These are phyloP conservation scores for Phoma sp. DNA, from an alignment of 2,329 filamentous ascomycete genomes.

Conservation along the genomic window DNA sequence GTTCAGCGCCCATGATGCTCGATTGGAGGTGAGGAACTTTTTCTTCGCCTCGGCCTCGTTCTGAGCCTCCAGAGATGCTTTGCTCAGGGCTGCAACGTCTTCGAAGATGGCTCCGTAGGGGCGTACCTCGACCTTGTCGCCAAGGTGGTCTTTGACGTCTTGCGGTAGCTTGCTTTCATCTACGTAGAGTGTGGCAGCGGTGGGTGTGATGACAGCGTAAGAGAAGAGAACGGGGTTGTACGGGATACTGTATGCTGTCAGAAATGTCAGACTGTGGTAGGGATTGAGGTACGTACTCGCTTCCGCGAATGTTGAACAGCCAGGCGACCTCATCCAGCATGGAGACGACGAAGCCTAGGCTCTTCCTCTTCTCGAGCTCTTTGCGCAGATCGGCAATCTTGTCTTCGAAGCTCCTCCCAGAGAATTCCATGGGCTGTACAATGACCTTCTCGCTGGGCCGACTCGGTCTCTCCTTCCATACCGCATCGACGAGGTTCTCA, in stretches of 20 bases:
- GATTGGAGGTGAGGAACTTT: slow-evolving; percentile 87
- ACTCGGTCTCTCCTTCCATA: slow-evolving; percentile 81
- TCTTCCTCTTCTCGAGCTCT: slow-evolving; percentile 89
- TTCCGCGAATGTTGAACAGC: slow-evolving; percentile 97
- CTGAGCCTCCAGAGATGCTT: slow-evolving; percentile 44
- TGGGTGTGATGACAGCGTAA: slow-evolving; percentile 85
- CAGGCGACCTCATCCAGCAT: slow-evolving; percentile 97
- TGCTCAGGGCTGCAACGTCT: slow-evolving; percentile 72
- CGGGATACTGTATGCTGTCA: slow-evolving; percentile 67
- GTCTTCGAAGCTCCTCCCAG: slow-evolving; percentile 80
- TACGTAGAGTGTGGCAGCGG: slow-evolving; percentile 79
- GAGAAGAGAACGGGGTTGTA: slow-evolving; percentile 99
- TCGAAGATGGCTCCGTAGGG: slow-evolving; percentile 83
- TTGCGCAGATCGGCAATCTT: slow-evolving; percentile 90
- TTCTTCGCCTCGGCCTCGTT: slow-evolving; percentile 44
- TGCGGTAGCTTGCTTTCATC: slow-evolving; percentile 77
- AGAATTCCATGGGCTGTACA: slow-evolving; percentile 72
- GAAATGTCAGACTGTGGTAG: neutral
- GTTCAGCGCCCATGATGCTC: slow-evolving; percentile 91
- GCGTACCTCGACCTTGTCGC: slow-evolving; percentile 72
- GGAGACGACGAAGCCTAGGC: slow-evolving; percentile 84
- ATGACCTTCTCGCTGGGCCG: slow-evolving; percentile 78
- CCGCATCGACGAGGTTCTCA: slow-evolving; percentile 84
- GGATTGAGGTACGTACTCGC: slow-evolving; percentile 62
- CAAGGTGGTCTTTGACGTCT: slow-evolving; percentile 73